A percentile compares a stretch with the other conserved stretches of the same genome.
Conservation (phyloP, 2,329 filamentous ascomycete genomes). For the Botrytis deweyae region DNA sequence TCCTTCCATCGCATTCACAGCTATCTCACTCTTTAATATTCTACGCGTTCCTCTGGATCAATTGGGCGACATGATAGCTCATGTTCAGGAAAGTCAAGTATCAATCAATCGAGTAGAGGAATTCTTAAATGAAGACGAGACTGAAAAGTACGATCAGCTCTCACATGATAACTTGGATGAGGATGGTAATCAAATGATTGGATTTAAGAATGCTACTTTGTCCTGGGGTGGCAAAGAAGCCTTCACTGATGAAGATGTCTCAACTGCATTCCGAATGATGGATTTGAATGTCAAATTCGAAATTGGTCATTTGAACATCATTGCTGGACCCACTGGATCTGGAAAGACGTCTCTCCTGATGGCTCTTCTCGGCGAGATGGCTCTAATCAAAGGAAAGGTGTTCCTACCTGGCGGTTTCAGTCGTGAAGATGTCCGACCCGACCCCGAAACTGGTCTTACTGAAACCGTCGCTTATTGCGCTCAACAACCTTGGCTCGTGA, state of each 20-base stretch:
- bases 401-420: conserved; percentile 76
- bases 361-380: conserved; percentile 97
- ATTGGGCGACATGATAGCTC: conserved; percentile 96
- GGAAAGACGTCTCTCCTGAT: conserved; percentile 96
- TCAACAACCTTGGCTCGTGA: conserved; percentile 95
- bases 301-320: conserved; percentile 84
- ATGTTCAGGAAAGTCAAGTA: conserved; percentile 96
- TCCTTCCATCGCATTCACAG: conserved; percentile 92
- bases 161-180: conserved; percentile 67
- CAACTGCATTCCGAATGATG: conserved; percentile 78
- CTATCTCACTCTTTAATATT: conserved; percentile 91
- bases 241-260: conserved; percentile 58
- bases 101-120: conserved; percentile 96
- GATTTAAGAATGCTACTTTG: conserved; percentile 80
- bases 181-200: conserved; percentile 71
- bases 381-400: conserved; percentile 73
- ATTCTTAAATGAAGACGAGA: conserved; percentile 90
- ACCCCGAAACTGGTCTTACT: conserved; percentile 81
- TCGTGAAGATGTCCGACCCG: conserved; percentile 77
- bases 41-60: conserved; percentile 92
- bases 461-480: conserved; percentile 96
- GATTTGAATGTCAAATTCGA: conserved; percentile 80
- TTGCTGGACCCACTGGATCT: conserved; percentile 88
- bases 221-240: conserved; percentile 80
- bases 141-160: conserved; percentile 89